Evolutionary conservation across 192 early-diverging fungal species (phyloP).

Genomic region (Gamsiella multidivaricata): DNA sequence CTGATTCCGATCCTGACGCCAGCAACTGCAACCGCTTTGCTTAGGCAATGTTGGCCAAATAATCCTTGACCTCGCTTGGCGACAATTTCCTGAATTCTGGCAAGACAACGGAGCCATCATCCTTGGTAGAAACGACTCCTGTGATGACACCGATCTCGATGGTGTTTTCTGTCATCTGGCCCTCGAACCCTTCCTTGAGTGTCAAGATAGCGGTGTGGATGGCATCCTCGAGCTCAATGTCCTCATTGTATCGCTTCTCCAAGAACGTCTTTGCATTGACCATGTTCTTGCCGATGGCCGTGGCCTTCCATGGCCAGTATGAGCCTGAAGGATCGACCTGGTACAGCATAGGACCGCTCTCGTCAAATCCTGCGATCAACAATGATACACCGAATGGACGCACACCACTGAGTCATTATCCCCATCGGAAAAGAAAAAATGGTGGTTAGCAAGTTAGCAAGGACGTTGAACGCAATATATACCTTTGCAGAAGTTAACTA

Average conservation of each 20-base stretch:
- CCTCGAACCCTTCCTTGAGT: slow-evolving; percentile 99
- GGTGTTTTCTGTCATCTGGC: slow-evolving; percentile 95
- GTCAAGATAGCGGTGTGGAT: slow-evolving; percentile 99
- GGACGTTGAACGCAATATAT: no score
- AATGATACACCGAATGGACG: slow-evolving; percentile 99
- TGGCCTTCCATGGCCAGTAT: slow-evolving; percentile 99
- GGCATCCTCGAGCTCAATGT: slow-evolving; percentile 98
- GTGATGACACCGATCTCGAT: slow-evolving; percentile 94
- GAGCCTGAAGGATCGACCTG: slow-evolving; percentile 99
- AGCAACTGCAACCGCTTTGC: no score
- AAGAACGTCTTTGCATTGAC: slow-evolving; percentile 99
- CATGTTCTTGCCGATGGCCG: slow-evolving; percentile 99
- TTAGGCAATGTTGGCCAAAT: slow-evolving; percentile 94
- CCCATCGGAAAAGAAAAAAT: background rate
- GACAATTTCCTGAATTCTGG: slow-evolving; percentile 87
- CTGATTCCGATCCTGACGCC: no score
- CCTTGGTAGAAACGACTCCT: slow-evolving; percentile 67
- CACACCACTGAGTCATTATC: slow-evolving; percentile 80
- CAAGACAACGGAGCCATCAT: slow-evolving; percentile 53
- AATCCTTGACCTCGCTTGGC: slow-evolving; percentile 93
- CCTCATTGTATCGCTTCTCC: slow-evolving; percentile 95
- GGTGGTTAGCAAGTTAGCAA: no score
- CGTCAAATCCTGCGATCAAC: slow-evolving; percentile 94
- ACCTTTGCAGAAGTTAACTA: no score
- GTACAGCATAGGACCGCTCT: slow-evolving; percentile 91